Conservation (phyloP, 306 rosid genomes). For the Oemleria cerasiformis region DNA sequence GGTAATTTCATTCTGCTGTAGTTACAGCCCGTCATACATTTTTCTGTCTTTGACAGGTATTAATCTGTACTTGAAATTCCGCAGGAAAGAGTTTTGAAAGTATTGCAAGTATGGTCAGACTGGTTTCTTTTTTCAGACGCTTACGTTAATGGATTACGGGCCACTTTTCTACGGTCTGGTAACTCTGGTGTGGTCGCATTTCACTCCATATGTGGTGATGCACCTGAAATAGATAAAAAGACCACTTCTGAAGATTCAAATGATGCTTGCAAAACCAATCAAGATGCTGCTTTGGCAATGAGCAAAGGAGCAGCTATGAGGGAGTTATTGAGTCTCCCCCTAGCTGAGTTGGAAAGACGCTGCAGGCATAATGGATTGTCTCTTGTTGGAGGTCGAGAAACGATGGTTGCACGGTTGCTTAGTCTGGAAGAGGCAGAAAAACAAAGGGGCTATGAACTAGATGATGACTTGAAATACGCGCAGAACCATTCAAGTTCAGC, state of each 20-base stretch:
- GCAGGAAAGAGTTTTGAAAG: conserved; percentile 94
- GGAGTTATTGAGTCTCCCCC: conserved; percentile 87
- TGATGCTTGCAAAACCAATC: conserved; percentile 62
- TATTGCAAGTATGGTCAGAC: conserved; percentile 97
- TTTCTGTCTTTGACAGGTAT: conserved; percentile 7
- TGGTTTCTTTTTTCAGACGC: conserved; percentile 99
- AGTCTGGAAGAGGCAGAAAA: conserved; percentile 98
- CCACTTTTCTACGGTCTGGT: conserved; percentile 87
- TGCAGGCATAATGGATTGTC: conserved; percentile 98
- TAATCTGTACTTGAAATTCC: conserved; percentile 28
- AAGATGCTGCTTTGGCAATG: conserved; percentile 96
- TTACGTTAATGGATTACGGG: conserved; percentile 91
- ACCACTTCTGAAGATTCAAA: conserved; percentile 54
- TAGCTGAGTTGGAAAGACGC: conserved; percentile 90
- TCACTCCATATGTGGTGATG: conserved; percentile 88
- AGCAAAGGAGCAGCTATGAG: conserved; percentile 91
- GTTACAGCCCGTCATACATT: background rate
- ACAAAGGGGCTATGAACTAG: conserved; percentile 79
- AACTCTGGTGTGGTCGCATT: conserved; percentile 82
- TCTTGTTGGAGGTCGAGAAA: conserved; percentile 96
- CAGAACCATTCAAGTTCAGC: conserved; percentile 65
- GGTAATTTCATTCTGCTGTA: background rate
- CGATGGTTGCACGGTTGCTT: conserved; percentile 89
- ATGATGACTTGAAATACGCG: conserved; percentile 74
- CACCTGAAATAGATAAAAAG: conserved; percentile 82